A percentile compares a stretch with the other conserved stretches of the same genome.
Evolutionary conservation across 345 rosid species (phyloP).

Genomic region (Euphorbia peplus): DNA sequence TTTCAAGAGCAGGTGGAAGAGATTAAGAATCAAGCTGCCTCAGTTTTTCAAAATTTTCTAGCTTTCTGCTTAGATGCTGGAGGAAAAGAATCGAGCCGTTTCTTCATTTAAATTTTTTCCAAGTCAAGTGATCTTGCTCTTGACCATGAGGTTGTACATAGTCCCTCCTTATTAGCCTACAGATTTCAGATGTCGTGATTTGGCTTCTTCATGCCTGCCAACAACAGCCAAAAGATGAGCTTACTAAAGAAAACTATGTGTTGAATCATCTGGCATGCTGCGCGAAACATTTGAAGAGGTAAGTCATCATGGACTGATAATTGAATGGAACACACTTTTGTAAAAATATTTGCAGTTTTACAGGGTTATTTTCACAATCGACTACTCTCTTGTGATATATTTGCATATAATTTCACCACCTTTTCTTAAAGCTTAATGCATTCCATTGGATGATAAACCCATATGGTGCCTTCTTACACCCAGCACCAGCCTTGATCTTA

Average conservation of each 20-base stretch:
- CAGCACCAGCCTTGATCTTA: too few relatives aligned
- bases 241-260: not conserved
- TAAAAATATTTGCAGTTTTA: not conserved
- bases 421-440: too few relatives aligned
- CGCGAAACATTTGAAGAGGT: not conserved
- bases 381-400: not conserved
- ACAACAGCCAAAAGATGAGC: not conserved
- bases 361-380: not conserved
- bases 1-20: slow-evolving; percentile 61
- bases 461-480: too few relatives aligned
- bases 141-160: slow-evolving; percentile 14
- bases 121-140: not conserved
- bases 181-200: not conserved
- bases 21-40: slow-evolving; percentile 57
- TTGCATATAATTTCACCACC: too few relatives aligned
- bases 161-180: slow-evolving; percentile 9
- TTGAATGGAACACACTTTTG: not conserved
- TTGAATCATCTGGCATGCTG: not conserved
- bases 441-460: too few relatives aligned
- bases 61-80: not conserved
- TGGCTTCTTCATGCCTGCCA: not conserved
- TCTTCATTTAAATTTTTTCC: not conserved
- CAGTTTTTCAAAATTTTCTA: slow-evolving; percentile 14
- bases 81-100: not conserved
- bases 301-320: slow-evolving; percentile 1